Conservation (phyloP, 1,284 basidiomycete genomes). For the Phellopilus nigrolimitatus region DNA sequence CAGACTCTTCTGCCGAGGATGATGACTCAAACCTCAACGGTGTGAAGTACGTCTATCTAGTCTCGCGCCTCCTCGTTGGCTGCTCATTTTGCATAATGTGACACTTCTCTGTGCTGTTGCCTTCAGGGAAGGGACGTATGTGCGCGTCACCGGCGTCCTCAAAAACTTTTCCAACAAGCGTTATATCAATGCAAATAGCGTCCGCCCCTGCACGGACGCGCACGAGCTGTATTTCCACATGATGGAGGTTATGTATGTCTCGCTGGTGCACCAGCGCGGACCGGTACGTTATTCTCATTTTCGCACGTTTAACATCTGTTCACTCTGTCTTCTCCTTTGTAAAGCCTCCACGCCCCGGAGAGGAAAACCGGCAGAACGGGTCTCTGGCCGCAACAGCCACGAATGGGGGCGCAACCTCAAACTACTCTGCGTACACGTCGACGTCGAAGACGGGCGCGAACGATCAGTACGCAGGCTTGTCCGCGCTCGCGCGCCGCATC, state of each 20-base stretch:
- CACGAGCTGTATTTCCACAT: slow-evolving; percentile 85
- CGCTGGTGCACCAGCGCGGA: slow-evolving; percentile 38
- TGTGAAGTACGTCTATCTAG: slow-evolving; percentile 42
- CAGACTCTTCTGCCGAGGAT: slow-evolving; percentile 59
- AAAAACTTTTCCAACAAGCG: slow-evolving; percentile 84
- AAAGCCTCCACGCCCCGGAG: slow-evolving; percentile 28
- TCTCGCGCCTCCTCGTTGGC: not conserved
- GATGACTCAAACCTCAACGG: slow-evolving; percentile 31
- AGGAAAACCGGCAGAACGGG: not conserved
- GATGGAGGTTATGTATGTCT: slow-evolving; percentile 50
- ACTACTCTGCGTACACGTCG: slow-evolving; percentile 32
- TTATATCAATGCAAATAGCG: slow-evolving; percentile 74
- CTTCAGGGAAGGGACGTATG: slow-evolving; percentile 75
- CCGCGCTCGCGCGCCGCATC: slow-evolving; percentile 44
- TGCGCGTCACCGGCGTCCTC: slow-evolving; percentile 86
- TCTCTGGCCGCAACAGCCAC: slow-evolving; percentile 6
- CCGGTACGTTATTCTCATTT: slow-evolving; percentile 25
- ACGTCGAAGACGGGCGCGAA: slow-evolving; percentile 21
- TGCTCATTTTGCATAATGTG: slow-evolving; percentile 8
- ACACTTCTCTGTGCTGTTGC: no score
- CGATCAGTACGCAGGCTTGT: slow-evolving; percentile 37
- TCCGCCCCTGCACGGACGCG: slow-evolving; percentile 65
- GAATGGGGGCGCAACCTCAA: slow-evolving; percentile 3
- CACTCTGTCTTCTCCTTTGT: slow-evolving; percentile 1
- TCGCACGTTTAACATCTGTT: not conserved